Evolutionary conservation across 2,329 filamentous ascomycete genomes (phyloP).

Genomic region (Sordariomycetes sp.): DNA sequence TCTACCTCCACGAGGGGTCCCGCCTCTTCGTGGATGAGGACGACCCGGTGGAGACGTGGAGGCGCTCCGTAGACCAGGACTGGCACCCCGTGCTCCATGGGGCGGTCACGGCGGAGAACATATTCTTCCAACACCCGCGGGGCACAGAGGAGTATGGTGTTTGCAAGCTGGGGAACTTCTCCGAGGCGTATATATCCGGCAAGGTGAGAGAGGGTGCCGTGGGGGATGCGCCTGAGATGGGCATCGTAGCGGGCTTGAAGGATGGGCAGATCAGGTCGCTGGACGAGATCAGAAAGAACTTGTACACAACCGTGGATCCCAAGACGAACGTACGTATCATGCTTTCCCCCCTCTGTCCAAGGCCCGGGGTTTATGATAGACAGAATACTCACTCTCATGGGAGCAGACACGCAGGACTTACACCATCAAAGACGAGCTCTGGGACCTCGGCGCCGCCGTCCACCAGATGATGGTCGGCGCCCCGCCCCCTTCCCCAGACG

Average conservation of each 20-base stretch:
- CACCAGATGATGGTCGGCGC: constrained; percentile 29
- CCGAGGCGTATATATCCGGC: constrained; percentile 26
- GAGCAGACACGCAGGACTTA: constrained; percentile 20
- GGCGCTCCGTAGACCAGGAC: constrained; percentile 20
- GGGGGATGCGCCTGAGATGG: neutral
- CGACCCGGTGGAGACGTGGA: neutral
- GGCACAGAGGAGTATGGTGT: constrained; percentile 38
- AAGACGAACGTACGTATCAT: neutral
- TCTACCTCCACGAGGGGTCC: constrained; percentile 41
- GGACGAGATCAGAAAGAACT: neutral
- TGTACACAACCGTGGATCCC: neutral
- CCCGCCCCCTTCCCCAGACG: neutral
- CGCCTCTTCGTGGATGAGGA: constrained; percentile 12
- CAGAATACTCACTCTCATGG: constrained; percentile 5
- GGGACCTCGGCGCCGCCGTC: constrained; percentile 23
- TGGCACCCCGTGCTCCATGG: constrained; percentile 44
- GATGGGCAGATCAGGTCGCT: neutral
- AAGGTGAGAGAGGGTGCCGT: constrained; percentile 11
- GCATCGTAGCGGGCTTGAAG: neutral
- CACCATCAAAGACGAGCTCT: constrained; percentile 24
- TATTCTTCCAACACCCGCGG: constrained; percentile 37
- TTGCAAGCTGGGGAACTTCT: constrained; percentile 42
- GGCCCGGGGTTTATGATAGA: neutral
- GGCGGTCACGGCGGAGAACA: constrained; percentile 31
- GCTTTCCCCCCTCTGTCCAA: neutral